These are phyloP conservation scores for Simplicillium sp. DNA, from an alignment of 2,329 filamentous ascomycete species.

Conservation along the genomic window DNA sequence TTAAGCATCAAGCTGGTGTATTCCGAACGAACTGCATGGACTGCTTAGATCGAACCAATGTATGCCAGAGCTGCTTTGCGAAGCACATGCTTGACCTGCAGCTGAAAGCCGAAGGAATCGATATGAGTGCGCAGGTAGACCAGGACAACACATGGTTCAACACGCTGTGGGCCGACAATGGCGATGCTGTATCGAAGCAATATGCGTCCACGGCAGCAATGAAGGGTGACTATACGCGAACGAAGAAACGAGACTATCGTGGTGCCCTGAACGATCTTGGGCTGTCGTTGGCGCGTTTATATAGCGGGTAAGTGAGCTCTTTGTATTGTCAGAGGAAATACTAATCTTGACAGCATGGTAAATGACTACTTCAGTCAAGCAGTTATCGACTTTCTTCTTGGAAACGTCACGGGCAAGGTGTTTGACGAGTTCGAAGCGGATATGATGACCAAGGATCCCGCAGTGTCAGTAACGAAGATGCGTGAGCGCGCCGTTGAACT, in stretches of 20 bases:
- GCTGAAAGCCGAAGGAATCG: slow-evolving; percentile 64
- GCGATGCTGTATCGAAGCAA: slow-evolving; percentile 89
- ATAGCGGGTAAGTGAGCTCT: slow-evolving; percentile 47
- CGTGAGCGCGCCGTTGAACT: slow-evolving; percentile 85
- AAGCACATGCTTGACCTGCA: slow-evolving; percentile 75
- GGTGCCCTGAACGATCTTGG: slow-evolving; percentile 88
- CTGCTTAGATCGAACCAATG: slow-evolving; percentile 90
- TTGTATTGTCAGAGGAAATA: too few relatives aligned
- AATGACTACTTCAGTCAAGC: slow-evolving; percentile 97
- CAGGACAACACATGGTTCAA: slow-evolving; percentile 90
- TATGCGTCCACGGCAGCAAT: slow-evolving; percentile 93
- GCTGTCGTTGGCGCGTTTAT: slow-evolving; percentile 70
- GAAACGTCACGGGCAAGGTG: slow-evolving; percentile 73
- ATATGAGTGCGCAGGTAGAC: slow-evolving; percentile 65
- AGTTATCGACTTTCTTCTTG: slow-evolving; percentile 87
- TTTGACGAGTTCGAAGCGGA: slow-evolving; percentile 93
- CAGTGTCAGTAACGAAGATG: slow-evolving; percentile 75
- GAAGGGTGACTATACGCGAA: slow-evolving; percentile 94
- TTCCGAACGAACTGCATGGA: slow-evolving; percentile 99
- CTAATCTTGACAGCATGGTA: slow-evolving; percentile 63
- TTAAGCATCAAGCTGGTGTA: slow-evolving; percentile 57
- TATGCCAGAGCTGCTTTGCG: slow-evolving; percentile 86
- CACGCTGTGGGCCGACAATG: slow-evolving; percentile 93
- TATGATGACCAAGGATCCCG: slow-evolving; percentile 88
- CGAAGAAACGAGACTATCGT: slow-evolving; percentile 79